A percentile compares a stretch with the other conserved stretches of the same genome.
Conservation (phyloP, 345 rosid genomes). For the Eucalyptus marginata region DNA sequence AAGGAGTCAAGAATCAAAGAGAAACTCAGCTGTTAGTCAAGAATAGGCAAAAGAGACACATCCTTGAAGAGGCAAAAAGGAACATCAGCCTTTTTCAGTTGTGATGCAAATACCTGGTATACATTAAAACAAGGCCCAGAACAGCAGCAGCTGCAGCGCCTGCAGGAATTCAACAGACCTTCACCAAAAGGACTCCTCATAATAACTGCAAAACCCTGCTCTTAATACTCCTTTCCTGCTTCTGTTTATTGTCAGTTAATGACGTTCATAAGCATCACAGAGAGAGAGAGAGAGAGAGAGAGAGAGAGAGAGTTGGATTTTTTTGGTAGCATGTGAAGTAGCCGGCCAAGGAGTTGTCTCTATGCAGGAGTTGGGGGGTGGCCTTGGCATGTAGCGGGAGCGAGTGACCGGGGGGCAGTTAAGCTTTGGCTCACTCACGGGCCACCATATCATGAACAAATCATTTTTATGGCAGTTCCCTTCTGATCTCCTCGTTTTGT, state of each 20-base stretch:
- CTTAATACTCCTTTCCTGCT: background rate
- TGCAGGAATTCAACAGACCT: background rate
- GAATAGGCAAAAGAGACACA: background rate
- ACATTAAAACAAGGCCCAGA: background rate
- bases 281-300: background rate
- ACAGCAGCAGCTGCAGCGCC: background rate
- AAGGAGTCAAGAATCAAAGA: background rate
- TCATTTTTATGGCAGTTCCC: slow-evolving; percentile 4
- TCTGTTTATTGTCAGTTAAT: background rate
- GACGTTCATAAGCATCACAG: background rate
- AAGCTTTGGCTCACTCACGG: background rate
- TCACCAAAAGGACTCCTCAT: background rate
- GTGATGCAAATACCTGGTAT: background rate
- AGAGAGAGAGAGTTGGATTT: slow-evolving; percentile 14
- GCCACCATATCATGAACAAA: slow-evolving; percentile 17
- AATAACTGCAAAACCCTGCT: background rate
- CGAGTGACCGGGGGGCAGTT: slow-evolving; percentile 4
- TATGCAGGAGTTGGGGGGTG: slow-evolving; percentile 21
- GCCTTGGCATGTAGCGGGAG: background rate
- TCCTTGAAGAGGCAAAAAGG: background rate
- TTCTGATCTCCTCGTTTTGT: background rate
- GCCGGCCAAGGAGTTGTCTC: slow-evolving; percentile 57
- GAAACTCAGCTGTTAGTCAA: background rate
- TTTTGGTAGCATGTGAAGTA: slow-evolving; percentile 45
- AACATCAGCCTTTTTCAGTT: background rate